These are phyloP conservation scores for Liquidambar formosana DNA, from an alignment of 164 flowering plant genomes.

Conservation along the genomic window DNA sequence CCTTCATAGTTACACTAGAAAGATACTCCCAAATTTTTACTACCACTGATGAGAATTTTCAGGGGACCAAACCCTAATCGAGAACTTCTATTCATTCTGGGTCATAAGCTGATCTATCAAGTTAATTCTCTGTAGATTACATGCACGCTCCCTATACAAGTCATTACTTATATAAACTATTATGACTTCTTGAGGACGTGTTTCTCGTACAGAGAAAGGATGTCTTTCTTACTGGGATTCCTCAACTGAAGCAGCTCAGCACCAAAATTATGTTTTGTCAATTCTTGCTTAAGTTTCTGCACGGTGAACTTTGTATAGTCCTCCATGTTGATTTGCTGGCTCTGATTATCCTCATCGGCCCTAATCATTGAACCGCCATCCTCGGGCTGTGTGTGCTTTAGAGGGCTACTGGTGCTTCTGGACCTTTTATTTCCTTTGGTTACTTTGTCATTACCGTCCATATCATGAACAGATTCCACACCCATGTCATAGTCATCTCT, in stretches of 20 bases:
- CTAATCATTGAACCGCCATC: constrained; percentile 77
- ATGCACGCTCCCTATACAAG: constrained; percentile 23
- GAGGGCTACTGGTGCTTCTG: constrained; percentile 69
- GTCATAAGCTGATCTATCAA: constrained; percentile 6
- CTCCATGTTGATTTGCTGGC: constrained; percentile 52
- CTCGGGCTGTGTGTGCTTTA: constrained; percentile 48
- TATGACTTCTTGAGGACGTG: constrained; percentile 51
- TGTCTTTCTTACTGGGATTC: constrained; percentile 77
- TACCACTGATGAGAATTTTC: background rate
- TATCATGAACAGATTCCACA: constrained; percentile 64
- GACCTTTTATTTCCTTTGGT: constrained; percentile 58
- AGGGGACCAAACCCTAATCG: no score
- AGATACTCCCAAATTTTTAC: background rate
- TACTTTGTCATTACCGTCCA: constrained; percentile 43
- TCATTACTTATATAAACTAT: background rate
- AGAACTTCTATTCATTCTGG: background rate
- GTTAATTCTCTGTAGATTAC: constrained; percentile 5
- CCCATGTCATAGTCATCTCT: constrained; percentile 61
- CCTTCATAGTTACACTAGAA: background rate
- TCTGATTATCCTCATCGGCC: constrained; percentile 52
- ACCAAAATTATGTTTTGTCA: constrained; percentile 85
- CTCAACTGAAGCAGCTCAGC: constrained; percentile 74
- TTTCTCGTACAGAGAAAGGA: constrained; percentile 76
- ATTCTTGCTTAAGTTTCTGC: constrained; percentile 77
- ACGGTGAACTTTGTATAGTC: constrained; percentile 84